Conservation (phyloP, 1,139 yeast genomes). For the Hanseniaspora gamundiae region DNA sequence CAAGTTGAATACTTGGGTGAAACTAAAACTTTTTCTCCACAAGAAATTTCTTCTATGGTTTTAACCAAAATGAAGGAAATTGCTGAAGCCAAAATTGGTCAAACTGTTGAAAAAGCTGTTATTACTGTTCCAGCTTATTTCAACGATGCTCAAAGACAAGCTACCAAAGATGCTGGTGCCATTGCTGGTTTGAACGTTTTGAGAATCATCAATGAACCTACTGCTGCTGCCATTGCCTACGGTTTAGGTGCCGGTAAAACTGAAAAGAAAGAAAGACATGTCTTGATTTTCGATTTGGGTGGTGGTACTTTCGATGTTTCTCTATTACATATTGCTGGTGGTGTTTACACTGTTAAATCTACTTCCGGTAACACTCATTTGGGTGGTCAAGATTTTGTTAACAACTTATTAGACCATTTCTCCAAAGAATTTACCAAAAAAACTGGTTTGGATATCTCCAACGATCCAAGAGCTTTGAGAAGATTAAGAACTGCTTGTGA, state of each 20-base stretch:
- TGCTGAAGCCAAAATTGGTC: slow-evolving; percentile 92
- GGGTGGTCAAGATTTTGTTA: slow-evolving; percentile 99
- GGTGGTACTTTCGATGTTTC: slow-evolving; percentile 99
- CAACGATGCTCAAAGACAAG: slow-evolving; percentile 97
- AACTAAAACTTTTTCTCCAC: slow-evolving; percentile 88
- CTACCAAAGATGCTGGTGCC: slow-evolving; percentile 98
- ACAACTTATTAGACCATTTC: slow-evolving; percentile 91
- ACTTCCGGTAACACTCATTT: slow-evolving; percentile 99
- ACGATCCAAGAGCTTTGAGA: slow-evolving; percentile 92
- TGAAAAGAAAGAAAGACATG: slow-evolving; percentile 69
- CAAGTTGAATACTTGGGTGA: slow-evolving; percentile 91
- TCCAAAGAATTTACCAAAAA: slow-evolving; percentile 93
- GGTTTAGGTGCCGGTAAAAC: slow-evolving; percentile 94
- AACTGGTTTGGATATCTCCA: slow-evolving; percentile 85
- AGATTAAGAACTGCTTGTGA: slow-evolving; percentile 99
- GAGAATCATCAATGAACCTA: slow-evolving; percentile 95
- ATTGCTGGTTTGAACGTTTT: slow-evolving; percentile 93
- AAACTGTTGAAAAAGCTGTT: slow-evolving; percentile 89
- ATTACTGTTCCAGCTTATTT: slow-evolving; percentile 95
- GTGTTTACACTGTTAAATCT: slow-evolving; percentile 98
- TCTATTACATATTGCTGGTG: slow-evolving; percentile 91
- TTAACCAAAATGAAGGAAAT: slow-evolving; percentile 96
- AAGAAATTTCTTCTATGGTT: slow-evolving; percentile 93
- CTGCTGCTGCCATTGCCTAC: slow-evolving; percentile 97
- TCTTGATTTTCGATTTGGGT: slow-evolving; percentile 91